These are phyloP conservation scores for Ambrosiella beaveri DNA, from an alignment of 2,329 filamentous ascomycete genomes.

Conservation along the genomic window DNA sequence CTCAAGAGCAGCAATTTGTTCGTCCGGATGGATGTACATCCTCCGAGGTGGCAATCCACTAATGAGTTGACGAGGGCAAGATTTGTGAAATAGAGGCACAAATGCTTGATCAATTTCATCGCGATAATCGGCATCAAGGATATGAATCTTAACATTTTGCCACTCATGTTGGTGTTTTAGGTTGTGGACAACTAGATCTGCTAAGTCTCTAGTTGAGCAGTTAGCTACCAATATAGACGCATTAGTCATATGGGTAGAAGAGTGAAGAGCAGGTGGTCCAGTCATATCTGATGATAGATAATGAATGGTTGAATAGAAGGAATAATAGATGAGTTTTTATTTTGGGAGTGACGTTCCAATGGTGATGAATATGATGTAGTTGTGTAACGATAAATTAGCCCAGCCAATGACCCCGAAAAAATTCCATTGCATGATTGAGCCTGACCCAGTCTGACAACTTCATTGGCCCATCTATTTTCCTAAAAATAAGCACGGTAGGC, in stretches of 20 bases:
- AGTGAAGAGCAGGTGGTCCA: background rate
- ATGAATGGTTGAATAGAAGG: background rate
- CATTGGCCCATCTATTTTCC: too few relatives aligned
- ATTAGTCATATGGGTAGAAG: background rate
- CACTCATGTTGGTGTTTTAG: conserved; percentile 62
- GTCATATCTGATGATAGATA: background rate
- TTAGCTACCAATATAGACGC: conserved; percentile 1
- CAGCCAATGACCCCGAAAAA: too few relatives aligned
- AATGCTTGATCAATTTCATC: conserved; percentile 3
- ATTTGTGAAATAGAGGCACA: conserved; percentile 3
- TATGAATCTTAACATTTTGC: conserved; percentile 42
- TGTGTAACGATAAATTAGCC: too few relatives aligned
- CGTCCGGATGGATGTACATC: conserved; percentile 66
- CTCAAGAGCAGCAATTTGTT: conserved; percentile 57
- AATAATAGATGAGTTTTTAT: too few relatives aligned
- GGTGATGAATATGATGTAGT: too few relatives aligned
- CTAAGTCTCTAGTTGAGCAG: conserved; percentile 16
- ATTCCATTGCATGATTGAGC: too few relatives aligned
- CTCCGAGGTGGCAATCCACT: conserved; percentile 56
- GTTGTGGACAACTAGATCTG: conserved; percentile 45
- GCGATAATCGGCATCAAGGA: conserved; percentile 17
- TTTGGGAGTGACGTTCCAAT: too few relatives aligned
- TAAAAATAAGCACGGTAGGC: too few relatives aligned
- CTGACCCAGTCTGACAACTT: too few relatives aligned
- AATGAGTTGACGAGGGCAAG: conserved; percentile 38